Evolutionary conservation across 2,329 filamentous ascomycete genomes (phyloP).

Genomic region (Trichoderma brevicompactum): DNA sequence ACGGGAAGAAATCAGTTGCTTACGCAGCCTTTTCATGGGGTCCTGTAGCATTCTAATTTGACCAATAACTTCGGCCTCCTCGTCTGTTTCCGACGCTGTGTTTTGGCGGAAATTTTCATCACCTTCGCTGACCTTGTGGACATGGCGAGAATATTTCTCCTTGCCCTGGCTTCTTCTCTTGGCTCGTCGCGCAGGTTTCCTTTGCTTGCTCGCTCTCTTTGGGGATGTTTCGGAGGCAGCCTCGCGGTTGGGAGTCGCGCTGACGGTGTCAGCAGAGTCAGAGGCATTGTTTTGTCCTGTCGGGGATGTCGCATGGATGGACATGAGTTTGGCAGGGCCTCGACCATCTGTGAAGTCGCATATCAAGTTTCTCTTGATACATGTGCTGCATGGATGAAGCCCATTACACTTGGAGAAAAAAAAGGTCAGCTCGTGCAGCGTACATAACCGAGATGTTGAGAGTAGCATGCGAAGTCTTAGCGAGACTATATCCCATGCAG

Average conservation of each 20-base stretch:
- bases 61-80: conserved; percentile 60
- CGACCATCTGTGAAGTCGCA: conserved; percentile 33
- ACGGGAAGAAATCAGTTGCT: conserved; percentile 36
- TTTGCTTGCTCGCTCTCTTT: conserved; percentile 12
- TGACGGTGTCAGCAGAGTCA: conserved; percentile 13
- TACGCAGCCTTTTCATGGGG: conserved; percentile 59
- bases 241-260: conserved; percentile 13
- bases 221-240: conserved; percentile 10
- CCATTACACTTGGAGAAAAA: conserved; percentile 35
- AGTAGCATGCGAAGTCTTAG: conserved; percentile 22
- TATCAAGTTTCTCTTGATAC: conserved; percentile 33
- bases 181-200: conserved; percentile 4
- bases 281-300: conserved; percentile 12
- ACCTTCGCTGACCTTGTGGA: conserved; percentile 18
- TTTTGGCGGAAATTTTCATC: conserved; percentile 42
- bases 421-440: conserved; percentile 18
- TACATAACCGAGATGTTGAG: conserved; percentile 25
- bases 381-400: conserved; percentile 34
- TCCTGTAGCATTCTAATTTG: conserved; percentile 64
- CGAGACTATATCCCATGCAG: conserved; percentile 17
- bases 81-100: conserved; percentile 46
- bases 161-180: conserved; percentile 17
- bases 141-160: background rate
- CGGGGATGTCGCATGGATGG: conserved; percentile 15
- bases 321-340: conserved; percentile 22